These are phyloP conservation scores for Spizellomyces punctatus DNA, from an alignment of 192 early-diverging fungal genomes.

Conservation along the genomic window DNA sequence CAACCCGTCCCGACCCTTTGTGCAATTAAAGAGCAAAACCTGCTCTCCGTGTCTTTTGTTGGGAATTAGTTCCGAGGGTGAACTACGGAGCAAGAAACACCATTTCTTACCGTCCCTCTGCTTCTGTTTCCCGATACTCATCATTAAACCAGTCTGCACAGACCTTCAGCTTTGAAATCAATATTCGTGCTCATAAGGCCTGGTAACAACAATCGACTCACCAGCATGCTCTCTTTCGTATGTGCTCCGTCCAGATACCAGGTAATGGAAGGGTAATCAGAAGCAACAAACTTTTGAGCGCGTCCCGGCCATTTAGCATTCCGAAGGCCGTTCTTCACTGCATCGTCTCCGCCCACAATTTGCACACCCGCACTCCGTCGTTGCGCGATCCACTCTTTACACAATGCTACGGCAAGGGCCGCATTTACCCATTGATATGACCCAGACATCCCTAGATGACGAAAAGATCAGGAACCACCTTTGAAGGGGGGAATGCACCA, in stretches of 20 bases:
- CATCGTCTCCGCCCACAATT: constrained; percentile 36
- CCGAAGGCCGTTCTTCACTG: constrained; percentile 66
- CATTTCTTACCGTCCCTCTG: no score
- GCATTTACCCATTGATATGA: constrained; percentile 87
- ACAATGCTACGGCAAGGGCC: constrained; percentile 72
- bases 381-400: constrained; percentile 66
- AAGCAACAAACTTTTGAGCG: constrained; percentile 67
- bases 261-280: constrained; percentile 47
- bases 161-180: constrained; percentile 16
- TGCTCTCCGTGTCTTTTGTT: constrained; percentile 28
- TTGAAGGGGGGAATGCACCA: background rate
- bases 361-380: constrained; percentile 12
- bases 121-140: background rate
- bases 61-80: no score
- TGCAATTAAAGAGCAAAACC: constrained; percentile 88
- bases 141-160: constrained; percentile 59
- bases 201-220: constrained; percentile 32
- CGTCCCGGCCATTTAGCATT: constrained; percentile 86
- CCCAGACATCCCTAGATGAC: constrained; percentile 72
- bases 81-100: no score
- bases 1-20: constrained; percentile 69
- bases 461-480: constrained; percentile 18
- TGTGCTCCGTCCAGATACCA: constrained; percentile 97
- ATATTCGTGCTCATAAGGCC: background rate
- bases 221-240: constrained; percentile 82